Percentiles rank a stretch among this genome's conserved stretches.
These are phyloP conservation scores for Cicer arietinum DNA, from an alignment of 306 rosid species.

Conservation along the genomic window DNA sequence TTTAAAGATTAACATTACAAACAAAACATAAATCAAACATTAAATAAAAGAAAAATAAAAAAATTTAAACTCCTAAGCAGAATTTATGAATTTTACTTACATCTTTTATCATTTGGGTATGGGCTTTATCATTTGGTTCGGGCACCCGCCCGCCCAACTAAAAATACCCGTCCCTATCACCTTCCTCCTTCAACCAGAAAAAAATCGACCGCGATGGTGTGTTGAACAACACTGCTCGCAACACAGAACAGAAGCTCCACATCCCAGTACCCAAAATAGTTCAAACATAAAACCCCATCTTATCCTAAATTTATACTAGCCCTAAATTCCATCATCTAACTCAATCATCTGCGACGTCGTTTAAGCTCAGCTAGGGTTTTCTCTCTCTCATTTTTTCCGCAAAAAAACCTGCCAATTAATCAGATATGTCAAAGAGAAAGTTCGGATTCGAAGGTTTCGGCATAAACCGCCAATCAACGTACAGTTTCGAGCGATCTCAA, in stretches of 20 bases:
- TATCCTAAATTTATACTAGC: not conserved
- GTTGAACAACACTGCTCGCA: not conserved
- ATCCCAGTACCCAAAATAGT: not conserved
- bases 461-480: constrained; percentile 83
- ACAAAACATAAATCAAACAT: too few relatives aligned
- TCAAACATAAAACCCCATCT: not conserved
- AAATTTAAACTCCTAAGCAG: too few relatives aligned
- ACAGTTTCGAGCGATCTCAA: constrained; percentile 83
- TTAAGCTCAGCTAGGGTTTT: constrained; percentile 49
- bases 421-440: constrained; percentile 83
- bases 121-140: constrained; percentile 23
- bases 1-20: too few relatives aligned
- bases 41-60: too few relatives aligned
- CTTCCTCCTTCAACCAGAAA: constrained; percentile 20
- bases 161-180: constrained; percentile 3
- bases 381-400: not conserved
- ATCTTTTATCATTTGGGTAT: not conserved
- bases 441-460: constrained; percentile 96
- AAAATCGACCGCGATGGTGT: constrained; percentile 21
- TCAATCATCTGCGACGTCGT: not conserved
- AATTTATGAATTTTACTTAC: too few relatives aligned
- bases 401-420: not conserved
- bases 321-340: not conserved
- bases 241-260: constrained; percentile 21
- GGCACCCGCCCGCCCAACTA: constrained; percentile 40